Conservation (phyloP, 257 asterid species). For the Nicotiana knightiana region DNA sequence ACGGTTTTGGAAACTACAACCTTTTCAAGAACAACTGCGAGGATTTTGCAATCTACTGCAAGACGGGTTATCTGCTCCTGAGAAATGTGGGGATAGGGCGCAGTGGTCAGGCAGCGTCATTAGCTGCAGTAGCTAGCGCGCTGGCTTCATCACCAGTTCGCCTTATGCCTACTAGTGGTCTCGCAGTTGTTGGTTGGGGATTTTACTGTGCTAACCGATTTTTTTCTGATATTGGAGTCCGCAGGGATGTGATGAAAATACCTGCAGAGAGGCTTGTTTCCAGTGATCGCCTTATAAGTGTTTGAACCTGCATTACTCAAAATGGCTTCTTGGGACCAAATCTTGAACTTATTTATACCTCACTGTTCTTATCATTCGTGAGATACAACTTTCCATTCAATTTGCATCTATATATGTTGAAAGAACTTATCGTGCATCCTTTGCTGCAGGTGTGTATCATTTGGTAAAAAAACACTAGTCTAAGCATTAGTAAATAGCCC, state of each 20-base stretch:
- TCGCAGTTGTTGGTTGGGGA: not conserved
- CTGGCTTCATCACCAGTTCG: not conserved
- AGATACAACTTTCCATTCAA: not conserved
- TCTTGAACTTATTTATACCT: not conserved
- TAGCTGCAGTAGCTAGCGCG: not conserved
- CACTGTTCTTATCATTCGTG: not conserved
- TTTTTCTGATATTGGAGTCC: not conserved
- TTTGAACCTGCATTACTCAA: not conserved
- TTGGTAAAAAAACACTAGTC: no score
- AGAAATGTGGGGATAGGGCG: conserved; percentile 41
- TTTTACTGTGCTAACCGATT: not conserved
- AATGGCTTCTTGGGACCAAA: not conserved
- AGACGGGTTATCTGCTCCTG: conserved; percentile 61
- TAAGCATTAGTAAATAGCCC: no score
- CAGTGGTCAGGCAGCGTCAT: conserved; percentile 50
- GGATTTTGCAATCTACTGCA: conserved; percentile 83
- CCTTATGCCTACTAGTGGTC: not conserved
- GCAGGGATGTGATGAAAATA: not conserved
- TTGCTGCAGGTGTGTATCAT: not conserved
- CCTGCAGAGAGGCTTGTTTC: not conserved
- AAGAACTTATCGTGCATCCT: not conserved
- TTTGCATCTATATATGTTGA: not conserved
- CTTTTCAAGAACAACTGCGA: conserved; percentile 80
- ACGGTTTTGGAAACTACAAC: conserved; percentile 66
- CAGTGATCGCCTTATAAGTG: not conserved